A percentile compares a stretch with the other conserved stretches of the same genome.
These are phyloP conservation scores for Blastocladiella britannica DNA, from an alignment of 192 early-diverging fungal genomes.

Conservation along the genomic window DNA sequence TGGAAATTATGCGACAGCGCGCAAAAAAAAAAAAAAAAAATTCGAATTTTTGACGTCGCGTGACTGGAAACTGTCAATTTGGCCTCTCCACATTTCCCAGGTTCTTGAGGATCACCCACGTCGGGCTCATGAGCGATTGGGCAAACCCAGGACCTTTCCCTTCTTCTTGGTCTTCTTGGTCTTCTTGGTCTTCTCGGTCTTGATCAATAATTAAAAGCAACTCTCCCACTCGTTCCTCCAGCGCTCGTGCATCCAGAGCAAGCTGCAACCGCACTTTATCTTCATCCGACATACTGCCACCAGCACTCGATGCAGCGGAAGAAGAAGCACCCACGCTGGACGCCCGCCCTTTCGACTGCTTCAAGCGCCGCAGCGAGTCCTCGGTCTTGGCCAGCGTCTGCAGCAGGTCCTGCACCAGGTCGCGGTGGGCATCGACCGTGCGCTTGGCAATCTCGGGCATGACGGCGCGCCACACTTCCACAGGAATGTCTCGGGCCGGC, in stretches of 20 bases:
- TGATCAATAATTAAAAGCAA: too few species aligned
- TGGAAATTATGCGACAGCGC: too few species aligned
- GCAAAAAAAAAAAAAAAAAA: too few species aligned
- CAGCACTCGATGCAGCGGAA: too few species aligned
- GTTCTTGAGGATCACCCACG: too few species aligned
- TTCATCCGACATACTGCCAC: background rate
- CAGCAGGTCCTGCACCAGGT: background rate
- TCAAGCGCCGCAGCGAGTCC: background rate
- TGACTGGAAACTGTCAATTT: too few species aligned
- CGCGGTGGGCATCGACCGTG: background rate
- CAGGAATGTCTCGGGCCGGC: background rate
- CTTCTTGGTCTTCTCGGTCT: too few species aligned
- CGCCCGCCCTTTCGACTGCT: background rate
- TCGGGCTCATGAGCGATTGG: too few species aligned
- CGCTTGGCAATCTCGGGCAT: background rate
- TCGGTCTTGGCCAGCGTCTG: background rate
- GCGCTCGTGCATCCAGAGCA: background rate
- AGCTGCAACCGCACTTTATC: background rate
- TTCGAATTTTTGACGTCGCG: too few species aligned
- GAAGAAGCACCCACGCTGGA: background rate
- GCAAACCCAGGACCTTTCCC: too few species aligned
- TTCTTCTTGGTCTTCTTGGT: too few species aligned
- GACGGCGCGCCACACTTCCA: background rate
- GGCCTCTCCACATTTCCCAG: too few species aligned
- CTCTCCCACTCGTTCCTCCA: background rate